Evolutionary conservation across 2,329 filamentous ascomycete species (phyloP).

Genomic region (Salinomyces thailandicus): DNA sequence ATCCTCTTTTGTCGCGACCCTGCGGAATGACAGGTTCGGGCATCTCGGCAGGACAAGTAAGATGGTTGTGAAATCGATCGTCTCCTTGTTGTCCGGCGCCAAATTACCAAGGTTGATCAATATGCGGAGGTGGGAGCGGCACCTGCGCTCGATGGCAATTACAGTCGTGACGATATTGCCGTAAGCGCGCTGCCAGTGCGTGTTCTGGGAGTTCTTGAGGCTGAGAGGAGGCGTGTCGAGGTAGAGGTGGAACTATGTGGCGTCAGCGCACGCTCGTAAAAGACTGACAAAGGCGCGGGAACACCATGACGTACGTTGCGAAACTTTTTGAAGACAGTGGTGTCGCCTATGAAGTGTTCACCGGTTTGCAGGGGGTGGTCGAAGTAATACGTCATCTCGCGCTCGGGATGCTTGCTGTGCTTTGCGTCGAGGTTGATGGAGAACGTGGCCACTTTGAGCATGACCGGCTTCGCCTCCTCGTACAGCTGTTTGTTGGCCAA

Average conservation of each 20-base stretch:
- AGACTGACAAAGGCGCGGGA: no score
- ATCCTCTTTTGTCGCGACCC: neutral
- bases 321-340: neutral
- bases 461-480: neutral
- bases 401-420: neutral
- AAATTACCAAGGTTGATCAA: conserved; percentile 1
- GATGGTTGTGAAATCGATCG: neutral
- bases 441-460: neutral
- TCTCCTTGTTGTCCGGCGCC: neutral
- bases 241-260: neutral
- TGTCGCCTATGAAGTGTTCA: neutral
- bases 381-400: neutral
- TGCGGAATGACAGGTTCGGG: no score
- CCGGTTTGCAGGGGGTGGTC: neutral
- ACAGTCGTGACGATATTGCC: neutral
- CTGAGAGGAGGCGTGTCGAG: neutral
- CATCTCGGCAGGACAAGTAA: no score
- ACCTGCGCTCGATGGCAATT: neutral
- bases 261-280: neutral
- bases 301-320: neutral
- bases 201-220: neutral
- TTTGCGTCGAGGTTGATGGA: neutral
- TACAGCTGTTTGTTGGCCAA: neutral
- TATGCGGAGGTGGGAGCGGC: neutral
- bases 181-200: neutral